A percentile compares a stretch with the other conserved stretches of the same genome.
Conservation (phyloP, 2,329 filamentous ascomycete genomes). For the Leptographium procerum region DNA sequence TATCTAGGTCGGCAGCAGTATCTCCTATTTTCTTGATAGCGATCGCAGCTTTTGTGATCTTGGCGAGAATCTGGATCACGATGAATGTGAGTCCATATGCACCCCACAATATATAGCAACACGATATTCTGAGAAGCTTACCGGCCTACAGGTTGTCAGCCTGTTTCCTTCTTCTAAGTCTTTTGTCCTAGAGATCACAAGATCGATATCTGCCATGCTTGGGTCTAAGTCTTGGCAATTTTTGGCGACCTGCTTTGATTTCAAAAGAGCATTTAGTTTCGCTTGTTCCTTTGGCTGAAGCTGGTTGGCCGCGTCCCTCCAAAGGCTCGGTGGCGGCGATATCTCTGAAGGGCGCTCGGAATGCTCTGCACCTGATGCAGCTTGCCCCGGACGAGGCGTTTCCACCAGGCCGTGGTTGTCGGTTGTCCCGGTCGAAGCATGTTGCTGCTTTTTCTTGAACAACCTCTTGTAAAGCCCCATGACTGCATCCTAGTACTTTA, state of each 20-base stretch:
- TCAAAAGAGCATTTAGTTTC: not conserved
- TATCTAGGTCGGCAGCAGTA: not conserved
- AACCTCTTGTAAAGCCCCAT: not conserved
- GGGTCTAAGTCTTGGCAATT: not conserved
- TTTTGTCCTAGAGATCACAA: not conserved
- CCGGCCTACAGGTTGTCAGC: not conserved
- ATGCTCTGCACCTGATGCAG: not conserved
- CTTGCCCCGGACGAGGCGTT: not conserved
- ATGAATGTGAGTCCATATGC: not conserved
- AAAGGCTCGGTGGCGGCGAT: not conserved
- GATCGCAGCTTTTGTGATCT: not conserved
- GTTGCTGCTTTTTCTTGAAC: not conserved
- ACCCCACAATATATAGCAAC: not conserved
- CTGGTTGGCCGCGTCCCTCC: not conserved
- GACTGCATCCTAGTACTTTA: not conserved
- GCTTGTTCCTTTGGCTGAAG: not conserved
- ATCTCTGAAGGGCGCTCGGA: not conserved
- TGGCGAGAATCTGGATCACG: not conserved
- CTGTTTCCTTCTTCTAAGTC: not conserved
- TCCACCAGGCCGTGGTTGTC: not conserved
- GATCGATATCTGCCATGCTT: not conserved
- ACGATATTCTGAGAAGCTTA: not conserved
- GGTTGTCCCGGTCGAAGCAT: not conserved
- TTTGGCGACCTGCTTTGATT: not conserved
- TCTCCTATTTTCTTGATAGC: not conserved